Percentiles rank a stretch among this genome's conserved stretches.
Evolutionary conservation across 495 filamentous ascomycete species (phyloP).

Genomic region (Aspergillus nanangensis): DNA sequence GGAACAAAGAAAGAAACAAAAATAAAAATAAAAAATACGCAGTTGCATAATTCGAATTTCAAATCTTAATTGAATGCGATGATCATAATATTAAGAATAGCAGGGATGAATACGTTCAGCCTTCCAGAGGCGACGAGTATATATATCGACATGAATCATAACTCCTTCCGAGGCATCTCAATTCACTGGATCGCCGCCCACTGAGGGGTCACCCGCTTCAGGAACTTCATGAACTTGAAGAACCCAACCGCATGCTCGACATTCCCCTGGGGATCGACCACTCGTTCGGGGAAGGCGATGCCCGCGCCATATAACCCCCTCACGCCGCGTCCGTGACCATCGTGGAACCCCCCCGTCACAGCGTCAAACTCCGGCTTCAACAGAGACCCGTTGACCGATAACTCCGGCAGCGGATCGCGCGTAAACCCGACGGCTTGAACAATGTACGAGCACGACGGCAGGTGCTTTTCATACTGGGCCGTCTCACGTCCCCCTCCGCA

Average conservation of each 20-base stretch:
- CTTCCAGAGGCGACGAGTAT: neutral
- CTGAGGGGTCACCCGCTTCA: constrained; percentile 46
- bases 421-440: constrained; percentile 55
- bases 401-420: constrained; percentile 40
- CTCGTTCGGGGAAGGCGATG: constrained; percentile 57
- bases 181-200: constrained; percentile 25
- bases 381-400: constrained; percentile 25
- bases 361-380: constrained; percentile 45
- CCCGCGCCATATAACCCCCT: constrained; percentile 54
- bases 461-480: constrained; percentile 35
- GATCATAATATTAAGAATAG: no score
- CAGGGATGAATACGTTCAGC: no score
- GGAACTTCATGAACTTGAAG: constrained; percentile 60
- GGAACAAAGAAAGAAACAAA: no score
- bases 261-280: constrained; percentile 56
- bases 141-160: neutral
- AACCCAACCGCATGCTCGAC: constrained; percentile 59
- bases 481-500: constrained; percentile 39
- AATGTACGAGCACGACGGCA: constrained; percentile 46
- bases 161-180: neutral
- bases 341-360: constrained; percentile 44
- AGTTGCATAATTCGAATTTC: no score
- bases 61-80: no score
- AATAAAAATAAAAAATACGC: no score
- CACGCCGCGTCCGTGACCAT: constrained; percentile 28